phyloP scores from a whole-genome alignment of 2,329 filamentous ascomycete species.

The Sporothrix phasma region DNA sequence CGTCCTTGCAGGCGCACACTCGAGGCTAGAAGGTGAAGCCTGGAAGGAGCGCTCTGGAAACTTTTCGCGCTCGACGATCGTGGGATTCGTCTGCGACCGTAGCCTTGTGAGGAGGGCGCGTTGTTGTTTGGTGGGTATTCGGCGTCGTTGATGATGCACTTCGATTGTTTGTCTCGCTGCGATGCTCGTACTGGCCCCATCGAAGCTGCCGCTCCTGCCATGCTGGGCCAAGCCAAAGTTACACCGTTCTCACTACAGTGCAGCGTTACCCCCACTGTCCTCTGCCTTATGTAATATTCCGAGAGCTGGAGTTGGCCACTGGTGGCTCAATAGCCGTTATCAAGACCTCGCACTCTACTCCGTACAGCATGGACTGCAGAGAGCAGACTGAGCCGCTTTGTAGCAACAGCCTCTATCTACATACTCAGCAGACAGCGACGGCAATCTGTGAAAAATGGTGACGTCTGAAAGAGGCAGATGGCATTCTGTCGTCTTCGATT shows the following conservation, averaged over 20 bases:
- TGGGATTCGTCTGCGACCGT: neutral
- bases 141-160: neutral
- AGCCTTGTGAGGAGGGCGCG: too few species aligned
- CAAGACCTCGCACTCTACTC: too few species aligned
- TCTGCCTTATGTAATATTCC: neutral
- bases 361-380: too few species aligned
- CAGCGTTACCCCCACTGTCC: neutral
- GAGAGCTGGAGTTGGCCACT: neutral
- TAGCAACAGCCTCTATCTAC: too few species aligned
- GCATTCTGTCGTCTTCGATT: too few species aligned
- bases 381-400: too few species aligned
- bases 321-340: neutral
- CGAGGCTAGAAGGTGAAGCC: neutral
- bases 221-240: neutral
- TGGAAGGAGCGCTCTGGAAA: too few species aligned
- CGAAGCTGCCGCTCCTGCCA: neutral
- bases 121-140: neutral
- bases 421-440: too few species aligned
- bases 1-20: neutral
- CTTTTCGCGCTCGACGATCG: too few species aligned
- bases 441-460: neutral
- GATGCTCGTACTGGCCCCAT: neutral
- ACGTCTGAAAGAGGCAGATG: neutral
- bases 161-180: neutral
- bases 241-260: neutral